Percentiles rank a stretch among this genome's conserved stretches.
phyloP scores from a whole-genome alignment of 805 yeast genomes.

The Lipomyces anomalus region DNA sequence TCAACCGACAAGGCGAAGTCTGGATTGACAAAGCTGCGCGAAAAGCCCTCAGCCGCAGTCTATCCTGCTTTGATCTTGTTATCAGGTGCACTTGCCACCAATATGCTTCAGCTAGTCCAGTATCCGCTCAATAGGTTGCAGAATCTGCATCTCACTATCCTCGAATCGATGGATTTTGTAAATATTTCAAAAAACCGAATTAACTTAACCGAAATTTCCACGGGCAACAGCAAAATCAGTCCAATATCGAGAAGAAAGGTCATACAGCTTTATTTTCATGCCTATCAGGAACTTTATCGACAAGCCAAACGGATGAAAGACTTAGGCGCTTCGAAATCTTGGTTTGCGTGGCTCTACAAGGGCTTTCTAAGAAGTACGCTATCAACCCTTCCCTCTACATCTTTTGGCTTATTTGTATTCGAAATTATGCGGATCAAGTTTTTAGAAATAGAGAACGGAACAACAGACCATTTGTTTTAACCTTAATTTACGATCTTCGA shows the following conservation, averaged over 20 bases:
- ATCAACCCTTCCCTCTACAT: constrained; percentile 79
- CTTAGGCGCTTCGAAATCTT: constrained; percentile 1
- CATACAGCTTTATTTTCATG: constrained; percentile 51
- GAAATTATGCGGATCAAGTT: constrained; percentile 58
- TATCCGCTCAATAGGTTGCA: constrained; percentile 80
- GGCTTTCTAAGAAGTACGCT: constrained; percentile 72
- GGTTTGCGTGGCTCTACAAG: constrained; percentile 54
- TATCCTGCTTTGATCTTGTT: constrained; percentile 64
- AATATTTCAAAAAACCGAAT: constrained; percentile 20
- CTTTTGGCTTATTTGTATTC: constrained; percentile 76
- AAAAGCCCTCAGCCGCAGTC: constrained; percentile 31
- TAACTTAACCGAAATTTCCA: background rate
- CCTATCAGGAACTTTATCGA: constrained; percentile 69
- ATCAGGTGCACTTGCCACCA: constrained; percentile 87
- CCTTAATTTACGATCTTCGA: background rate
- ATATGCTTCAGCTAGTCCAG: constrained; percentile 68
- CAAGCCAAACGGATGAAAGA: constrained; percentile 45
- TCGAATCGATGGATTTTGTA: constrained; percentile 65
- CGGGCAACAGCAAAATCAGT: background rate
- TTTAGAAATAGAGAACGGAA: constrained; percentile 3
- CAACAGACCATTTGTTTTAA: background rate
- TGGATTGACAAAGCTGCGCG: constrained; percentile 7
- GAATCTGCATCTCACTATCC: constrained; percentile 66
- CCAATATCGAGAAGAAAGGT: background rate
- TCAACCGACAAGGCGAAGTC: constrained; percentile 2